Base-by-base conservation (phyloP, 2,329 filamentous ascomycete species). In the Pezizomycotina sp. region DNA sequence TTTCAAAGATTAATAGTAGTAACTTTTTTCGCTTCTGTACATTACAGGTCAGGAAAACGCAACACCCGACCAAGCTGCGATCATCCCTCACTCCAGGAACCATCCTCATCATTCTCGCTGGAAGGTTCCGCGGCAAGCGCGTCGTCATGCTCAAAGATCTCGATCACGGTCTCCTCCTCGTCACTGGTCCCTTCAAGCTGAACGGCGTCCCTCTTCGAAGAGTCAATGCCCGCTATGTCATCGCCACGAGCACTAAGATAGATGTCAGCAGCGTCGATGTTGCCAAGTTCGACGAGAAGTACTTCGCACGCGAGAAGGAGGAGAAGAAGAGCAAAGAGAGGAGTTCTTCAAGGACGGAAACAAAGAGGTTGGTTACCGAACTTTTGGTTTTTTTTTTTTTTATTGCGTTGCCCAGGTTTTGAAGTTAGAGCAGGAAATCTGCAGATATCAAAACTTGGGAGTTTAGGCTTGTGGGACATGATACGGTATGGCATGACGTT, bases 101-200 rank as follows among this genome's bases (percentile, higher is more conserved):
- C 62, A 73, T 98, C 62, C 80, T 98, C 61, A 98, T 98, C 67
- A 82, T 98, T 62, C 83, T 98, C 62, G 89, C 89, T 63, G 89
- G 89, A 59, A 89, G 89, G 60, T 98, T 95, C 82, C 86, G 89
- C 58, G 89, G 89, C 73, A 98, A 98, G 83, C 89, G 89, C 62
- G 89, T 98, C 59, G 72, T 98, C 59, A 83, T 95, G 67, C 79
- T 98, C 63, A 95, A 95, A 77, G 74, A 77, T 65, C 84, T 98
- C 60, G 71, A 81, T 60, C 82, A 93, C 70, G 89, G 89, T 68
- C 82, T 93, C 53, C 83, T 98, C 63, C 82, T 98, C 62, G 83
- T 98, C 58, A 98, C 89, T 61, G 89, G 89, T 58, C 89, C 89
- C 62, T 98, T 95, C 80, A 98, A 95, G 78, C 78, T 98, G 69